Evolutionary conservation across 108 stramenopile genomes (phyloP).

Genomic region (Poteriospumella lacustris): DNA sequence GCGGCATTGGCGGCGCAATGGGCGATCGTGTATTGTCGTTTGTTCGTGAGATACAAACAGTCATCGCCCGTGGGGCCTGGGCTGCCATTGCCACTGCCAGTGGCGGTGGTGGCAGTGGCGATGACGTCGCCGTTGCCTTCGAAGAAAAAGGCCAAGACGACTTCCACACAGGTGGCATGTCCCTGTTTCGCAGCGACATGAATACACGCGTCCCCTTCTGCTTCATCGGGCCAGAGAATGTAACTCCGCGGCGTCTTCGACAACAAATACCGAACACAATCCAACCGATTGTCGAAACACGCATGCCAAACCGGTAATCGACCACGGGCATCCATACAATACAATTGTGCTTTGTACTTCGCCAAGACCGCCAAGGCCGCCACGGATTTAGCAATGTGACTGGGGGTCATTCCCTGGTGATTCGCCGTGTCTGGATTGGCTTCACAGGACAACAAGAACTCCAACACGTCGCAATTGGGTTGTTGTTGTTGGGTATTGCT

Average conservation of each 20-base stretch:
- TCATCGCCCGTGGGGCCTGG: not conserved
- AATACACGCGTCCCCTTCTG: constrained; percentile 7
- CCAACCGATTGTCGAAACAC: not conserved
- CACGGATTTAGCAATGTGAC: not conserved
- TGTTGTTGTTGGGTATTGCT: not conserved
- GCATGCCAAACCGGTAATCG: constrained; percentile 16
- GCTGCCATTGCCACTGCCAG: no score
- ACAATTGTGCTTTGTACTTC: not conserved
- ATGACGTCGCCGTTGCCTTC: no score
- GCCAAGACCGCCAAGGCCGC: not conserved
- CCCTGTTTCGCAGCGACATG: constrained; percentile 1
- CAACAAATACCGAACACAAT: constrained; percentile 2
- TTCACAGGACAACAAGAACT: constrained; percentile 21
- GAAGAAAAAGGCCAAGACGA: not conserved
- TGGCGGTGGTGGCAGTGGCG: no score
- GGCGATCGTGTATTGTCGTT: not conserved
- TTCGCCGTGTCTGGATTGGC: constrained; percentile 19
- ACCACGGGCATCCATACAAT: not conserved
- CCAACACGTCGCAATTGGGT: constrained; percentile 26
- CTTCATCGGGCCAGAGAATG: constrained; percentile 18
- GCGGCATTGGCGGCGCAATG: not conserved
- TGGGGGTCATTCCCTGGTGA: not conserved
- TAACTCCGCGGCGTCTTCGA: not conserved
- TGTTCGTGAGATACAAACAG: constrained; percentile 15
- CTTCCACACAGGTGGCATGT: not conserved